These are phyloP conservation scores for Rutstroemia sydowiana DNA, from an alignment of 2,329 filamentous ascomycete genomes.

Conservation along the genomic window DNA sequence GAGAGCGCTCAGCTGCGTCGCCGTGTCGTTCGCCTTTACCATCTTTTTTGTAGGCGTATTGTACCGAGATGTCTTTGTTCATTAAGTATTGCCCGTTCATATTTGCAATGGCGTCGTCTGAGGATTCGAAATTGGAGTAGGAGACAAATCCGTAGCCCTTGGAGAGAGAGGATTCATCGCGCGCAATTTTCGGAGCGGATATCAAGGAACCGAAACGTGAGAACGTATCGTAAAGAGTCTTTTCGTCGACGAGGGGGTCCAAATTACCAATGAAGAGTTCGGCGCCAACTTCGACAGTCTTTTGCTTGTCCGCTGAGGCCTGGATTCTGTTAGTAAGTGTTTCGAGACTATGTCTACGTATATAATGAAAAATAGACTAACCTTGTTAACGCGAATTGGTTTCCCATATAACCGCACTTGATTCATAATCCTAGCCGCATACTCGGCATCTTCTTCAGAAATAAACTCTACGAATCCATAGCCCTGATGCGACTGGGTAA, in stretches of 20 bases:
- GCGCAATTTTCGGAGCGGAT: slow-evolving; percentile 80
- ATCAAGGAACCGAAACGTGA: slow-evolving; percentile 83
- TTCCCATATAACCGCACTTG: slow-evolving; percentile 89
- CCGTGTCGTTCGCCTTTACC: slow-evolving; percentile 95
- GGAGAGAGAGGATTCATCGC: slow-evolving; percentile 79
- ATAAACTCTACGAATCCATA: slow-evolving; percentile 99
- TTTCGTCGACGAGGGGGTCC: slow-evolving; percentile 90
- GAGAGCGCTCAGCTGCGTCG: slow-evolving; percentile 84
- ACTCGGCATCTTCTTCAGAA: slow-evolving; percentile 90
- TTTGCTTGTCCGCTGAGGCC: slow-evolving; percentile 86
- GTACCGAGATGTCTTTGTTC: slow-evolving; percentile 92
- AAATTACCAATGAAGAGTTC: slow-evolving; percentile 97
- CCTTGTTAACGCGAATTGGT: slow-evolving; percentile 93
- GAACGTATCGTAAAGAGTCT: slow-evolving; percentile 92
- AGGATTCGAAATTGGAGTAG: slow-evolving; percentile 87
- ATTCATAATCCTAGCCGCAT: slow-evolving; percentile 95
- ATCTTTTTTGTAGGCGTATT: slow-evolving; percentile 99
- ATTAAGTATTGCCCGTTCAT: slow-evolving; percentile 96
- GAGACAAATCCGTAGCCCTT: slow-evolving; percentile 97
- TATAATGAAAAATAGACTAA: slow-evolving; percentile 31
- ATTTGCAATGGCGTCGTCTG: slow-evolving; percentile 81
- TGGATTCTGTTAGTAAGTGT: slow-evolving; percentile 12
- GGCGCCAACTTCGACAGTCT: slow-evolving; percentile 85
- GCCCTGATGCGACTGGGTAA: slow-evolving; percentile 92
- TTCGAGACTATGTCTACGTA: too few relatives aligned